These are phyloP conservation scores for Austroboletus festivus DNA, from an alignment of 768 basidiomycete species.

Conservation along the genomic window DNA sequence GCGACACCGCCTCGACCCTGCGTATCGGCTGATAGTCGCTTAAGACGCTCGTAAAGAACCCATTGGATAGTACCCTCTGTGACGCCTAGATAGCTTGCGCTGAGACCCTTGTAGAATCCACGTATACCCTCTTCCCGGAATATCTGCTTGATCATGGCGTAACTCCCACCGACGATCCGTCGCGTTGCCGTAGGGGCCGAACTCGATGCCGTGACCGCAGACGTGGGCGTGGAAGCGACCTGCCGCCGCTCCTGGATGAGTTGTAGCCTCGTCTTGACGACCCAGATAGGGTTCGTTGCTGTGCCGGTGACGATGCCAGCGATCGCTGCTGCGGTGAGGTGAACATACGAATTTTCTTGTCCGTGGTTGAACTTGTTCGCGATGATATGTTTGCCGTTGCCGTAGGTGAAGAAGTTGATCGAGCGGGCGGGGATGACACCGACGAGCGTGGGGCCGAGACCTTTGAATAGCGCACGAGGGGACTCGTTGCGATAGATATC, in stretches of 20 bases:
- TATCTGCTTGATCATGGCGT: conserved; percentile 67
- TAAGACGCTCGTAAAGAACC: conserved; percentile 93
- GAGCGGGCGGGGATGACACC: conserved; percentile 95
- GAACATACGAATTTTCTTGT: conserved; percentile 79
- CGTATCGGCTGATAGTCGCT: conserved; percentile 54
- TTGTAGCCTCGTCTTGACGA: conserved; percentile 95
- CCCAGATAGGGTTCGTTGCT: conserved; percentile 98
- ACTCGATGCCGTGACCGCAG: neutral
- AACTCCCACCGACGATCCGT: conserved; percentile 47
- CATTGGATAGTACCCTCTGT: conserved; percentile 97
- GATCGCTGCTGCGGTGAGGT: conserved; percentile 78
- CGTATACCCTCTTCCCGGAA: conserved; percentile 74
- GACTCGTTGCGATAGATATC: conserved; percentile 90
- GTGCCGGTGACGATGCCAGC: conserved; percentile 87
- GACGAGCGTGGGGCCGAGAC: conserved; percentile 90
- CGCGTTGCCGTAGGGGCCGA: neutral
- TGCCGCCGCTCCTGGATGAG: conserved; percentile 42
- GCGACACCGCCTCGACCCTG: conserved; percentile 54
- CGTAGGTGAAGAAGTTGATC: conserved; percentile 97
- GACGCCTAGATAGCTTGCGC: conserved; percentile 92
- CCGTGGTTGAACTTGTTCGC: conserved; percentile 76
- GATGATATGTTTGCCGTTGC: conserved; percentile 91
- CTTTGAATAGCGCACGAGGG: conserved; percentile 86
- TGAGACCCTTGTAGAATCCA: conserved; percentile 94
- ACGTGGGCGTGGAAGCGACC: neutral